These are phyloP conservation scores for Colletotrichum camelliae DNA, from an alignment of 2,329 filamentous ascomycete species.

Conservation along the genomic window DNA sequence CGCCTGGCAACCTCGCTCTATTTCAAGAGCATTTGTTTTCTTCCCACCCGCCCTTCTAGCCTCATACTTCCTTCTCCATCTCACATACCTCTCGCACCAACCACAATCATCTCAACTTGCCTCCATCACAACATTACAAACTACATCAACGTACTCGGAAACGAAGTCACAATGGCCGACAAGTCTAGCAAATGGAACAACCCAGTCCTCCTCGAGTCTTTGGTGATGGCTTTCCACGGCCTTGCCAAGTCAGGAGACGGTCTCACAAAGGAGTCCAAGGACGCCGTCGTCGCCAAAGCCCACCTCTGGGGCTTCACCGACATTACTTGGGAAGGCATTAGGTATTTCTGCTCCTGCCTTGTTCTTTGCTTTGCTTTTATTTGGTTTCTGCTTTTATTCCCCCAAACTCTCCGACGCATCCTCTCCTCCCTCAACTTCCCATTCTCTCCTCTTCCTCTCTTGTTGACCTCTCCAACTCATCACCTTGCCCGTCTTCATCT, in stretches of 20 bases:
- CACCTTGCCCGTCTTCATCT: background rate
- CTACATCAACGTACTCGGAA: background rate
- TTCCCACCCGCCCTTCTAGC: background rate
- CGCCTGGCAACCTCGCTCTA: slow-evolving; percentile 27
- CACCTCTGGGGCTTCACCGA: slow-evolving; percentile 33
- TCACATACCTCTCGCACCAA: background rate
- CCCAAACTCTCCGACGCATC: background rate
- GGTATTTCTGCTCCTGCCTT: slow-evolving; percentile 33
- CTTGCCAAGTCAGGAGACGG: slow-evolving; percentile 26
- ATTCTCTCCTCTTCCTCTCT: background rate
- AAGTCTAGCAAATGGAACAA: slow-evolving; percentile 34
- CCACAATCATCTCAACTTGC: background rate
- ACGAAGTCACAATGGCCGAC: slow-evolving; percentile 9
- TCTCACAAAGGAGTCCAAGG: slow-evolving; percentile 33
- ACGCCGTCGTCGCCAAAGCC: slow-evolving; percentile 37
- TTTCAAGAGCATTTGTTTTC: background rate
- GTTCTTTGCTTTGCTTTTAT: background rate
- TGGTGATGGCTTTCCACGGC: slow-evolving; percentile 37
- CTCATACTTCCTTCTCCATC: background rate
- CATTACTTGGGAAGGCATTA: slow-evolving; percentile 49
- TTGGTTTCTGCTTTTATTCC: background rate
- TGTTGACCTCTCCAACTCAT: background rate
- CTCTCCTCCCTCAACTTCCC: background rate
- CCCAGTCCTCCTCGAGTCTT: slow-evolving; percentile 36
- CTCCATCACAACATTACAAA: background rate